These are phyloP conservation scores for Cymbopogon citratus DNA, from an alignment of 176 grass and related monocot genomes.

Conservation along the genomic window DNA sequence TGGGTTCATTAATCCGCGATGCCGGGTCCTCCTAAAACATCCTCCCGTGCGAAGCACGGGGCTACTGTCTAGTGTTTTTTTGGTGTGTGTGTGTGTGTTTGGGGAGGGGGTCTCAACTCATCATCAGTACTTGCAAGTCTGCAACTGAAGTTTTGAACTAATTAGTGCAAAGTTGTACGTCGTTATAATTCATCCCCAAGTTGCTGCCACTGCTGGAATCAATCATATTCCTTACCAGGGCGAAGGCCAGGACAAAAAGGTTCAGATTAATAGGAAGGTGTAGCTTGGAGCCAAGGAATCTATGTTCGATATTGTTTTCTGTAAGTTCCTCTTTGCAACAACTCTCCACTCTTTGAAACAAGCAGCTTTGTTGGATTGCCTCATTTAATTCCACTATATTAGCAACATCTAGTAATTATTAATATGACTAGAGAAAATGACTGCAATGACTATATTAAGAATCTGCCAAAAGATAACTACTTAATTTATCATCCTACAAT, in stretches of 20 bases:
- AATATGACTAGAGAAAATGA: not conserved
- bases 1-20: too few relatives aligned
- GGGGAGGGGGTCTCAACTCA: too few relatives aligned
- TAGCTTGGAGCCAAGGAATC: slow-evolving; percentile 20
- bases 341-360: not conserved
- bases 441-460: slow-evolving; percentile 11
- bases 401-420: slow-evolving; percentile 3
- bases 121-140: not conserved
- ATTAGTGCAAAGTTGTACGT: not conserved
- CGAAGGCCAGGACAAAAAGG: slow-evolving; percentile 16
- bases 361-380: slow-evolving; percentile 13
- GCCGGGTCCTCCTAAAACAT: too few relatives aligned
- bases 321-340: slow-evolving; percentile 27
- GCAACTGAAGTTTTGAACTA: slow-evolving; percentile 16
- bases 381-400: slow-evolving; percentile 18
- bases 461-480: slow-evolving; percentile 5
- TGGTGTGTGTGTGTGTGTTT: too few relatives aligned
- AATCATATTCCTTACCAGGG: slow-evolving; percentile 3
- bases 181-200: not conserved
- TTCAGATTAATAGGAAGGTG: slow-evolving; percentile 19
- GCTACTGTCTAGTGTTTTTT: too few relatives aligned
- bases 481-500: slow-evolving; percentile 14
- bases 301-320: not conserved
- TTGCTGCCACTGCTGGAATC: not conserved
- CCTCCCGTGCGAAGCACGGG: too few relatives aligned